Base-by-base conservation (phyloP, 2,329 filamentous ascomycete species). In the Exophiala sp. region DNA sequence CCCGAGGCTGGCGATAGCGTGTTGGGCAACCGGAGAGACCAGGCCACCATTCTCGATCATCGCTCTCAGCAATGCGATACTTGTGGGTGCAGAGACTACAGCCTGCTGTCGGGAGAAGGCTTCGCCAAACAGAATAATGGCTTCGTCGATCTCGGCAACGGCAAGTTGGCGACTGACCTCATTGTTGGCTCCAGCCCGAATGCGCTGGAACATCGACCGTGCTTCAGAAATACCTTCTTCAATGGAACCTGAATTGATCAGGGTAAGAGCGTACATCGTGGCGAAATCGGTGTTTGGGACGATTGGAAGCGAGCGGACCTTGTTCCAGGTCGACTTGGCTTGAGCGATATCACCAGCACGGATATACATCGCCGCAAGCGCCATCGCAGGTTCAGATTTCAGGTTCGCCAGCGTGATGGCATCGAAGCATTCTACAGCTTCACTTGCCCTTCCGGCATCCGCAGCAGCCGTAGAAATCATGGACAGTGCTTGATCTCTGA, bases 231-330 rank as follows among this genome's bases (percentile, higher is more conserved):
- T 70, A 43, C 85, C 93, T 63, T 91, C 87, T n/a, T 84, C 81
- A 42, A 90, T 79, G 62, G 89, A 83, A 35, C 89, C 88, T 56
- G 86, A 88, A 46, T 87, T 86, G 64, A 97, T 85, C 67, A 97
- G 75, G 41, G 89, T 88, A 50, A 95, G 81, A 11, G 86, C 82
- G 63, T 91, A 95, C 88, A 96, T 95, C 50, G 87, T 81, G 10
- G 88, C 85, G 67, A 94, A 84, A 24, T 81, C 73, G 46, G 76
- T 66, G 10, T 30, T 58, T 22, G 55, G 47, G 34, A 42, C 32
- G 35, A 59, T 47, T 6, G 78, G 77, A 27, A 81, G 76, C 44
- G 76, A 66, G 53, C 77, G 81, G 46, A 96, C 73, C 49, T 86
- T 74, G 46, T 81, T 78, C 89, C 91, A 96, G 71, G 88, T 91